Conservation (phyloP, 768 basidiomycete species). For the Phylloporus arenicola region DNA sequence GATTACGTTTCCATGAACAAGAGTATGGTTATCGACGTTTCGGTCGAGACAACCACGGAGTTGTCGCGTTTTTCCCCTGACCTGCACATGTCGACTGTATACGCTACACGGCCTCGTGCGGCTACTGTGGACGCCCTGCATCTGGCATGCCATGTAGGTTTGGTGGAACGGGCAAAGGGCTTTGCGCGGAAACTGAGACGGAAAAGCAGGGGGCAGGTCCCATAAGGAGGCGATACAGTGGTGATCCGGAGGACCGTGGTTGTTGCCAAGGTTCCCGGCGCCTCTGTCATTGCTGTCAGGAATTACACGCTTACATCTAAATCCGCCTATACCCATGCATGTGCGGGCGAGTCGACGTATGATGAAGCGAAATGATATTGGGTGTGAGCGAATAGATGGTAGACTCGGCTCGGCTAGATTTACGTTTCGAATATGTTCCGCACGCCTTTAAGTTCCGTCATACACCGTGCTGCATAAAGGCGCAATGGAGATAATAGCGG, state of each 20-base stretch:
- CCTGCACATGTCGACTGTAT: conserved; percentile 13
- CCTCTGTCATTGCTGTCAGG: conserved; percentile 12
- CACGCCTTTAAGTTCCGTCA: conserved; percentile 11
- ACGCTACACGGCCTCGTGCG: conserved; percentile 26
- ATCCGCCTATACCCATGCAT: conserved; percentile 20
- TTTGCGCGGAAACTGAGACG: conserved; percentile 42
- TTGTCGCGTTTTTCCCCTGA: conserved; percentile 1
- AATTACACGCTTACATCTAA: conserved; percentile 19
- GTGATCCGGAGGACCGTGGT: conserved; percentile 3
- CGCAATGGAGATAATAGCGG: conserved; percentile 2
- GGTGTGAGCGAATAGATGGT: not conserved
- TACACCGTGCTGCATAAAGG: conserved; percentile 20
- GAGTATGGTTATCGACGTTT: conserved; percentile 42
- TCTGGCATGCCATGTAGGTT: conserved; percentile 15
- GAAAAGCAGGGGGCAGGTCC: conserved; percentile 28
- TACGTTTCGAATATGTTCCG: conserved; percentile 20
- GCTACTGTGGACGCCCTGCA: conserved; percentile 30
- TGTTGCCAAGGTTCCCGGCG: conserved; percentile 26
- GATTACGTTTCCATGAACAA: conserved; percentile 29
- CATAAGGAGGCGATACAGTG: conserved; percentile 17
- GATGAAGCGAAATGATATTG: conserved; percentile 17
- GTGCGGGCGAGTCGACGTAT: conserved; percentile 13
- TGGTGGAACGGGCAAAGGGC: conserved; percentile 36
- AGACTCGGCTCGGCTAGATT: conserved; percentile 18
- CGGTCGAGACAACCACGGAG: conserved; percentile 39